These are phyloP conservation scores for Gonium pectorale DNA, from an alignment of 139 green algal species.

Conservation along the genomic window DNA sequence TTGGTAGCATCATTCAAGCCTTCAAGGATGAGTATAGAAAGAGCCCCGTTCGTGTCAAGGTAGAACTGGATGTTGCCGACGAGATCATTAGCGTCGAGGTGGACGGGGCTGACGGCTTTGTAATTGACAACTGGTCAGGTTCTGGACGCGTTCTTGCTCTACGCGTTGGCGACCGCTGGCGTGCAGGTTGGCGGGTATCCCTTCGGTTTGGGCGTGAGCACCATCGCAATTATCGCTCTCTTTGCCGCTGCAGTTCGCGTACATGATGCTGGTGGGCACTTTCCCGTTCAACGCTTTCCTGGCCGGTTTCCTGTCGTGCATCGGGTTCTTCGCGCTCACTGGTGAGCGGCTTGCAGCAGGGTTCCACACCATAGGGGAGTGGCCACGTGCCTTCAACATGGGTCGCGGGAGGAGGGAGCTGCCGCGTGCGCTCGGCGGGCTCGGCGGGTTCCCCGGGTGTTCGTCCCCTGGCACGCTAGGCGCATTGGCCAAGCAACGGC, in stretches of 20 bases:
- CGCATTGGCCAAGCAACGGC: no score
- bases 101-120: no score
- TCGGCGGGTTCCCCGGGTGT: no score
- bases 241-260: slow-evolving; percentile 71
- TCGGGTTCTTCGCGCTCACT: slow-evolving; percentile 86
- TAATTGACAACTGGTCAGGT: slow-evolving; percentile 68
- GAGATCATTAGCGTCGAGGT: no score
- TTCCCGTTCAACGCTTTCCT: slow-evolving; percentile 94
- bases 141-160: slow-evolving; percentile 76
- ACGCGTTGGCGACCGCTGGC: slow-evolving; percentile 63
- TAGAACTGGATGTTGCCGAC: no score
- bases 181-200: slow-evolving; percentile 59
- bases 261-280: slow-evolving; percentile 81
- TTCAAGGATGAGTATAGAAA: slow-evolving; percentile 78
- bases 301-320: slow-evolving; percentile 77
- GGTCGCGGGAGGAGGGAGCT: no score
- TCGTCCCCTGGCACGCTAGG: no score
- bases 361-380: no score
- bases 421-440: no score
- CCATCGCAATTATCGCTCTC: neutral
- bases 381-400: no score
- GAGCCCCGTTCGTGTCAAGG: slow-evolving; percentile 81
- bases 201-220: neutral
- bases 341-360: slow-evolving; percentile 47
- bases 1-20: slow-evolving; percentile 56